A percentile compares a stretch with the other conserved stretches of the same genome.
phyloP scores from a whole-genome alignment of 2,329 filamentous ascomycete species.

The Calonectria ilicicola region DNA sequence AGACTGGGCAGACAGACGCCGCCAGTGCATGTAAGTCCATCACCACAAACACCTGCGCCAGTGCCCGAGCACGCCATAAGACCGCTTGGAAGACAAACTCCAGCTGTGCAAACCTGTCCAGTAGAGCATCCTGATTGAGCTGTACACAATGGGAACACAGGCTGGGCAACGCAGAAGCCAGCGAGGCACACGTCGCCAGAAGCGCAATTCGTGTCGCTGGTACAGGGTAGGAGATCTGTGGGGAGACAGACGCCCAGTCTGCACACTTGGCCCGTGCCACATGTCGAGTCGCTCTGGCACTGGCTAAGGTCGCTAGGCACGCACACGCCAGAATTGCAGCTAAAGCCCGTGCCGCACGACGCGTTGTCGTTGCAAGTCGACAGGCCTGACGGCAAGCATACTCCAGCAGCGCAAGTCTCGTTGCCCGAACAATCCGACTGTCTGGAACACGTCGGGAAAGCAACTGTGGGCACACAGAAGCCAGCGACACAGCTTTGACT shows the following conservation, averaged over 20 bases:
- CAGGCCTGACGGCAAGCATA: neutral
- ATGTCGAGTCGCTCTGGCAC: neutral
- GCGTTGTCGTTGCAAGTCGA: neutral
- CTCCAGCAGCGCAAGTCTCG: conserved; percentile 5
- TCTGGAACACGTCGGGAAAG: neutral
- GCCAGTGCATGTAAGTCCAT: neutral
- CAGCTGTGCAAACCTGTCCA: conserved; percentile 2
- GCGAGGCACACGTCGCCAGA: neutral
- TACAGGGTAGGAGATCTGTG: neutral
- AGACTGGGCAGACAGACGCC: neutral
- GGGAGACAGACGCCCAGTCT: neutral
- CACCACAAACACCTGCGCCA: neutral
- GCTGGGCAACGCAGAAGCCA: neutral
- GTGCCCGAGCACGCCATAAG: neutral
- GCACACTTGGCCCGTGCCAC: neutral
- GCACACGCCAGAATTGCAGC: neutral
- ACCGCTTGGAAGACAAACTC: neutral
- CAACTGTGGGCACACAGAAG: conserved; percentile 1
- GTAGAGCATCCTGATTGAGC: neutral
- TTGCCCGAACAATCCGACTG: neutral
- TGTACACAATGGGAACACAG: neutral
- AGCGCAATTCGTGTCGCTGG: neutral
- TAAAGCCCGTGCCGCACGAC: neutral
- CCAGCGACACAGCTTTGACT: neutral
- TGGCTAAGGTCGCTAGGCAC: neutral